Conservation (phyloP, 495 filamentous ascomycete genomes). For the Platismatia glauca region DNA sequence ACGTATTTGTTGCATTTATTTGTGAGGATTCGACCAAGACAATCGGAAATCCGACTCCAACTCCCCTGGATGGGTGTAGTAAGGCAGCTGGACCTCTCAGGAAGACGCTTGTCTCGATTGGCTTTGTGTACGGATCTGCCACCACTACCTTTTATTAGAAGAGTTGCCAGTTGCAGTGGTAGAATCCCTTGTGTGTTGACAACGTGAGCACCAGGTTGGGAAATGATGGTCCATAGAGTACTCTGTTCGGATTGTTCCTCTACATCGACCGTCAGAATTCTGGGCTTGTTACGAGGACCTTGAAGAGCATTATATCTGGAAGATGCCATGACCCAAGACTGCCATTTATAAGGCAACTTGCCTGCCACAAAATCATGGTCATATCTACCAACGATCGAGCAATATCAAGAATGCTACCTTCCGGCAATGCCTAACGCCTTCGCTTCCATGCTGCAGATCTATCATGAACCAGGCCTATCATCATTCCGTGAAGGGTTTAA, state of each 20-base stretch:
- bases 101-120: not conserved
- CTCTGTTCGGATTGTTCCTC: not conserved
- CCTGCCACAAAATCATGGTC: not conserved
- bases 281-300: not conserved
- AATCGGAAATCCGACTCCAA: not conserved
- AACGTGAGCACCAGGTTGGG: not conserved
- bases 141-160: not conserved
- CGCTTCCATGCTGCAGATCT: conserved; percentile 8
- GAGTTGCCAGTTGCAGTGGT: not conserved
- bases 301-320: not conserved
- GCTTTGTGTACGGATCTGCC: not conserved
- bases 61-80: not conserved
- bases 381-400: not conserved
- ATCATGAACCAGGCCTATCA: not conserved
- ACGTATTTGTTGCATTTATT: too few species aligned
- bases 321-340: not conserved
- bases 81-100: not conserved
- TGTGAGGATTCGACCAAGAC: too few species aligned
- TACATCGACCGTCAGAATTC: not conserved
- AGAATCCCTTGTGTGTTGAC: not conserved
- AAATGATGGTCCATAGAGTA: not conserved
- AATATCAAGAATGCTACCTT: not conserved
- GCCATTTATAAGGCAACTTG: not conserved
- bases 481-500: not conserved
- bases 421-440: conserved; percentile 7